Conservation (phyloP, 202 grass and related monocot genomes). For the Schoenoplectus tabernaemontani region DNA sequence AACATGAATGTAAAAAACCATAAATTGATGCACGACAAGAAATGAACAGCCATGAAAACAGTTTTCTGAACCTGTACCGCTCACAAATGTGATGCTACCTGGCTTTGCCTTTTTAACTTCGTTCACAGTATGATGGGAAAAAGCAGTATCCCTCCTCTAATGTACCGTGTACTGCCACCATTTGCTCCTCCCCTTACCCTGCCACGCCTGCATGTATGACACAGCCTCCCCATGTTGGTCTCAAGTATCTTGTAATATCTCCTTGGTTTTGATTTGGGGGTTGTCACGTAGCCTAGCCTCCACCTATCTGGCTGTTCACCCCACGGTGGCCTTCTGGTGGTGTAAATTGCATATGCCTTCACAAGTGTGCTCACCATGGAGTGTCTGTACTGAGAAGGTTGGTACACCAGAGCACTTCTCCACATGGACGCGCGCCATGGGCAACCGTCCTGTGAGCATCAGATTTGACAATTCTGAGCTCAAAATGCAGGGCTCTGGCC, state of each 20-base stretch:
- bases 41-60: constrained; percentile 79
- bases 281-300: constrained; percentile 84
- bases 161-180: constrained; percentile 88
- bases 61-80: constrained; percentile 56
- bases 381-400: constrained; percentile 76
- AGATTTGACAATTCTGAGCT: constrained; percentile 87
- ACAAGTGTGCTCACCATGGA: constrained; percentile 83
- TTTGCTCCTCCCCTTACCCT: constrained; percentile 95
- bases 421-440: constrained; percentile 84
- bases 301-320: constrained; percentile 88
- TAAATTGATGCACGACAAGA: constrained; percentile 84
- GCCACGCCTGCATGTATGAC: constrained; percentile 98
- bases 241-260: constrained; percentile 88
- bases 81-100: constrained; percentile 68
- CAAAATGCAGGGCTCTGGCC: constrained; percentile 90
- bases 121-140: constrained; percentile 88
- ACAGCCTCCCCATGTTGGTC: constrained; percentile 93
- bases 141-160: constrained; percentile 90
- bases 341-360: constrained; percentile 69
- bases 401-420: constrained; percentile 66
- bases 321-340: constrained; percentile 94
- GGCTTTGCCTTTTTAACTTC: constrained; percentile 72
- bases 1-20: constrained; percentile 84
- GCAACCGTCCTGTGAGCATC: constrained; percentile 80
- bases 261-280: constrained; percentile 91